Base-by-base conservation (phyloP, 2,329 filamentous ascomycete species). In the Pseudogymnoascus pannorum region DNA sequence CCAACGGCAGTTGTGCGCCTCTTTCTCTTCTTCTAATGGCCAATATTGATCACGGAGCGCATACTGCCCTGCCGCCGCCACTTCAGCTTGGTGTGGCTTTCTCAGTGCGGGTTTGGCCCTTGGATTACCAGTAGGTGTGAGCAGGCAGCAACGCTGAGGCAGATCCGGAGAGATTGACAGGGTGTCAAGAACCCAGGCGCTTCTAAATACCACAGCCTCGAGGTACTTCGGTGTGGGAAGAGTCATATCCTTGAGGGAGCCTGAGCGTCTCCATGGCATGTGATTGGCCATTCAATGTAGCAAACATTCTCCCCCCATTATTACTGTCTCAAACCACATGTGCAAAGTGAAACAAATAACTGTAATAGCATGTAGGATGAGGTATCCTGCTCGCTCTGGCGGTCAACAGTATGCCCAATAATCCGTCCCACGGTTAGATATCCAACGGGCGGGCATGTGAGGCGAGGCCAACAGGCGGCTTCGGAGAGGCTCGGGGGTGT, bases 241-340 rank as follows among this genome's bases (percentile, higher is more conserved):
- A 54, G 48, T 54, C 26, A 54, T 54, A 54, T 54, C 48, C 48
- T 54, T 54, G 48, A 31, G 11, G 26, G 16, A 54, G 26, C 26
- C 26, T 31, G 48, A 54, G 48, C 16, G 24, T 54, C 48, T 54
- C 16, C n/a, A 31, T 54, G 4, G 24, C 48, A 31, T 54, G 26
- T 54, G 48, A 54, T 54, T 54, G 48, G 48, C 24, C 48, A 54
- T 31, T 31, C 16, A 54, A 54, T 26, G 48, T 54, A 54, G 48
- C 48, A 54, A 54, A 54, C 48, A 54, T 31, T 54, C 26, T 54
- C n/a, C 31, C 26, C 11, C 48, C 48, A 31, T 54, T 54, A 54
- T 54, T 54, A 31, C 48, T 54, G 48, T 54, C 48, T 54, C 48
- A 54, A 54, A 54, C 48, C 9, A 16, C 48, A 54, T 54, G 48